A percentile compares a stretch with the other conserved stretches of the same genome.
Evolutionary conservation across 2,329 filamentous ascomycete species (phyloP).

Genomic region (Clonostachys chloroleuca): DNA sequence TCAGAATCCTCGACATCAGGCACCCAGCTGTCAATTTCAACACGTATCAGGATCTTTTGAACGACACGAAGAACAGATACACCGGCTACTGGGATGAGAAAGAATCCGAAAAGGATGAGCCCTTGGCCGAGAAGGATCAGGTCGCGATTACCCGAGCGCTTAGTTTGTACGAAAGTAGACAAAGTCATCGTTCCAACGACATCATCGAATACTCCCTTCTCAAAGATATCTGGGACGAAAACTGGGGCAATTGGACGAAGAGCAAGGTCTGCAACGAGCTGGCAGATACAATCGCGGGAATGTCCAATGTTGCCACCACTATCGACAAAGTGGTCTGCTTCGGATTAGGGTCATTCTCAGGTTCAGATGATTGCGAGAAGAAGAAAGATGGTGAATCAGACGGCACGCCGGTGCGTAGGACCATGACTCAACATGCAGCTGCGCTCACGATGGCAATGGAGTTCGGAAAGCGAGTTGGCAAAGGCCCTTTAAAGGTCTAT

Average conservation of each 20-base stretch:
- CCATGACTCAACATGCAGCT: background rate
- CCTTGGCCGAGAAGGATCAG: no score
- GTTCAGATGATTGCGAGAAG: background rate
- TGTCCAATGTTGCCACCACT: background rate
- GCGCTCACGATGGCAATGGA: background rate
- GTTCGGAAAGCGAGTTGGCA: background rate
- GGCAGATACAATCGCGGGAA: background rate
- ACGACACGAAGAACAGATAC: no score
- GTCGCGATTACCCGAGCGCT: no score
- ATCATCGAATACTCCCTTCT: background rate
- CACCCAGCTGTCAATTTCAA: no score
- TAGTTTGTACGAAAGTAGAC: no score
- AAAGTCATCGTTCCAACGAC: no score
- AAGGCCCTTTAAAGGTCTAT: background rate
- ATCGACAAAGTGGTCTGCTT: conserved; percentile 1
- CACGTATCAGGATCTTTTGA: no score
- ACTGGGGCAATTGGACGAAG: background rate
- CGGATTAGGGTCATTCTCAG: background rate
- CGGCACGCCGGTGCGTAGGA: background rate
- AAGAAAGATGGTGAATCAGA: background rate
- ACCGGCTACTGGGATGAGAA: no score
- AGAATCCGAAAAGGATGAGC: no score
- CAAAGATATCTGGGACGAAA: background rate
- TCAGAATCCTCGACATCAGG: no score
- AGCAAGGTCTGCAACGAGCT: background rate